Conservation (phyloP, 768 basidiomycete species). For the Boletus insuetus region DNA sequence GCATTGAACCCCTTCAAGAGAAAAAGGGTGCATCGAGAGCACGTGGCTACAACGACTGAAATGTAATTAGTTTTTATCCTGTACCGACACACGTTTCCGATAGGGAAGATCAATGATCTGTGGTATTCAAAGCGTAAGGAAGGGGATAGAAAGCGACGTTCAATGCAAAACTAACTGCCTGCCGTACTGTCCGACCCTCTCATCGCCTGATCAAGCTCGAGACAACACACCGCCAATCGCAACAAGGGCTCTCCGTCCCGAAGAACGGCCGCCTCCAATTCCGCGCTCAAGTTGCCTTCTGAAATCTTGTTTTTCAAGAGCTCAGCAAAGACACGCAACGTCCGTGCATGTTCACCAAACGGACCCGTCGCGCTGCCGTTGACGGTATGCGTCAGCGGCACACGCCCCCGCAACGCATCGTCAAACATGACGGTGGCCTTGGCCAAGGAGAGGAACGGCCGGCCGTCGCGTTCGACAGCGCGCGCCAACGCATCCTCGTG, state of each 20-base stretch:
- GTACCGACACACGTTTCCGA: conserved; percentile 1
- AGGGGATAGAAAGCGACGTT: neutral
- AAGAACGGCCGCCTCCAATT: conserved; percentile 20
- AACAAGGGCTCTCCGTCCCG: conserved; percentile 22
- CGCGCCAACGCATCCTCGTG: neutral
- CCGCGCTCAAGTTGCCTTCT: conserved; percentile 11
- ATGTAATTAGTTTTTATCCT: neutral
- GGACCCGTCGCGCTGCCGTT: neutral
- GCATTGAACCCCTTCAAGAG: conserved; percentile 40
- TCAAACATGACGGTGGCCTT: conserved; percentile 19
- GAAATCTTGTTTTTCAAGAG: conserved; percentile 9
- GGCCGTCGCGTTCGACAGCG: conserved; percentile 26
- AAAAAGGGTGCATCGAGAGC: conserved; percentile 35
- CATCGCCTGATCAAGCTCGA: conserved; percentile 20
- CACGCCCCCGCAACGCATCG: conserved; percentile 9
- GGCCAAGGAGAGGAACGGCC: conserved; percentile 16
- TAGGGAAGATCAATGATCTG: neutral
- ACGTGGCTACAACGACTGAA: conserved; percentile 62
- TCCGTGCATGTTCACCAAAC: conserved; percentile 7
- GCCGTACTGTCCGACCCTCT: conserved; percentile 3
- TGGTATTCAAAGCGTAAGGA: neutral
- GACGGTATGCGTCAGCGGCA: neutral
- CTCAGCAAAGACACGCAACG: conserved; percentile 16
- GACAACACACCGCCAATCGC: conserved; percentile 17
- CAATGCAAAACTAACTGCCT: conserved; percentile 3